phyloP scores from a whole-genome alignment of 257 asterid species.

The Jacaranda copaia region DNA sequence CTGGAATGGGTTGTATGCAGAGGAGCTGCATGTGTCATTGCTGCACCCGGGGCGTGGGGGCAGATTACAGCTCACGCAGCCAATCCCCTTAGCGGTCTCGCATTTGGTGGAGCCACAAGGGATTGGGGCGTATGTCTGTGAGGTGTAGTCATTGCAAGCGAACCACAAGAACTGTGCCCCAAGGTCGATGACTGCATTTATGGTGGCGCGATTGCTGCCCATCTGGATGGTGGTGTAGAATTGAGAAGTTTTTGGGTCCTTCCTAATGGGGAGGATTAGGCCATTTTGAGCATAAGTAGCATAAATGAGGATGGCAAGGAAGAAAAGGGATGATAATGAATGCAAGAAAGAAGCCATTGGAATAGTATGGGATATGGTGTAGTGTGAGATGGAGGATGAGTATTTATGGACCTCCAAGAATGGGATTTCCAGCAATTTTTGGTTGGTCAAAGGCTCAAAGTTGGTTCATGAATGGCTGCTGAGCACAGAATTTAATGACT shows the following conservation, averaged over 20 bases:
- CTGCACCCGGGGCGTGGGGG: conserved; percentile 57
- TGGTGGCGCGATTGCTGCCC: conserved; percentile 48
- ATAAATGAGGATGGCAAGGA: conserved; percentile 29
- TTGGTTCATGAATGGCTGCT: neutral
- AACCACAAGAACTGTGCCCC: conserved; percentile 52
- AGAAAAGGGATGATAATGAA: neutral
- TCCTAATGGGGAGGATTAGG: conserved; percentile 41
- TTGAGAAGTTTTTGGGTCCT: conserved; percentile 49
- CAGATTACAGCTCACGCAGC: conserved; percentile 44
- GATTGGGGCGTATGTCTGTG: conserved; percentile 46
- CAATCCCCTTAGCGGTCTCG: conserved; percentile 29
- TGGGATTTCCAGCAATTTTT: neutral
- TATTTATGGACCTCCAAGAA: conserved; percentile 25
- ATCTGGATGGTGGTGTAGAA: conserved; percentile 48
- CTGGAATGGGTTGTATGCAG: conserved; percentile 46
- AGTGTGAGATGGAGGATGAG: neutral
- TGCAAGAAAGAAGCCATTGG: conserved; percentile 35
- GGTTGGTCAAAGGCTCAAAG: neutral
- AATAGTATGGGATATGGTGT: neutral
- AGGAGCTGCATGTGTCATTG: conserved; percentile 47
- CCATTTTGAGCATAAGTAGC: conserved; percentile 36
- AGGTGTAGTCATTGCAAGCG: conserved; percentile 45
- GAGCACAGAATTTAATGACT: too few species aligned
- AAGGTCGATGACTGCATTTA: conserved; percentile 50
- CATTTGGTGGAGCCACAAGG: conserved; percentile 47